Evolutionary conservation across 2,329 filamentous ascomycete species (phyloP).

Genomic region (Fusarium scirpi): DNA sequence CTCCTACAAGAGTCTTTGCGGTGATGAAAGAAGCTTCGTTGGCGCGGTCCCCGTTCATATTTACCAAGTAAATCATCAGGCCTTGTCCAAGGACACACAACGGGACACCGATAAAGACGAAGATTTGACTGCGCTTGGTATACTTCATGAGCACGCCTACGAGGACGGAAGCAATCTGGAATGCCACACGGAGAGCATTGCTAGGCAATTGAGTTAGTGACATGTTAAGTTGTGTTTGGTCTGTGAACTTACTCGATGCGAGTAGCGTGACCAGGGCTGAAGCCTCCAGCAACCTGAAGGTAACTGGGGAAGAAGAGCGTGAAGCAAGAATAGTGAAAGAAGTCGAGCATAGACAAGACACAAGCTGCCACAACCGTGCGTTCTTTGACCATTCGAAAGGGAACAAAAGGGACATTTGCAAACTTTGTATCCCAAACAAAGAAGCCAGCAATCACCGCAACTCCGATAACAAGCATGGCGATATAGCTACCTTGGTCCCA

Average conservation of each 20-base stretch:
- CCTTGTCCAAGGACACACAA: constrained; percentile 53
- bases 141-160: constrained; percentile 54
- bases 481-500: constrained; percentile 53
- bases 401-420: constrained; percentile 54
- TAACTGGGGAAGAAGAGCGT: constrained; percentile 57
- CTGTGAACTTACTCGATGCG: constrained; percentile 49
- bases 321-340: constrained; percentile 55
- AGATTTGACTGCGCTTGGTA: constrained; percentile 52
- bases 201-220: constrained; percentile 8
- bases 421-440: constrained; percentile 54
- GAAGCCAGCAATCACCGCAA: constrained; percentile 44
- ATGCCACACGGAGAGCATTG: constrained; percentile 51
- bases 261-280: constrained; percentile 52
- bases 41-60: constrained; percentile 42
- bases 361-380: constrained; percentile 56
- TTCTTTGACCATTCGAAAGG: constrained; percentile 54
- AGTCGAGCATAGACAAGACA: constrained; percentile 52
- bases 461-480: constrained; percentile 51
- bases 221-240: accelerated
- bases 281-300: constrained; percentile 54
- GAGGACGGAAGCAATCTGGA: constrained; percentile 53
- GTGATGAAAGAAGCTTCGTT: constrained; percentile 53
- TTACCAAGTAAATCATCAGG: constrained; percentile 48
- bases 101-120: constrained; percentile 45
- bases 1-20: constrained; percentile 51